These are phyloP conservation scores for Tausonia pullulans DNA, from an alignment of 1,284 basidiomycete genomes.

Conservation along the genomic window DNA sequence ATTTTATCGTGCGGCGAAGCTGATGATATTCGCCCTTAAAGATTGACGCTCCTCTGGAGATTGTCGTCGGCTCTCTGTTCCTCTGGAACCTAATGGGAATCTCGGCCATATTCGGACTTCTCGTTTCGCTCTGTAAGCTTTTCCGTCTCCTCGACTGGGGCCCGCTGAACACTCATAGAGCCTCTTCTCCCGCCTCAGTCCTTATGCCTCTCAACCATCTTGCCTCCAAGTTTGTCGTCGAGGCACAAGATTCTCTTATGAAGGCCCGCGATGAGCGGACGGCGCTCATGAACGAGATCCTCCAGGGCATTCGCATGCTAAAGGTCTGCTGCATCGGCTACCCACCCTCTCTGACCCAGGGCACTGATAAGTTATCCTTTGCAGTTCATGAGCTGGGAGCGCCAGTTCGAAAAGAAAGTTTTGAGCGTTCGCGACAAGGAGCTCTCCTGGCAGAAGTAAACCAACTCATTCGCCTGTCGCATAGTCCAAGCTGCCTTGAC, in stretches of 20 bases:
- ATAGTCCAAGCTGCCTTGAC: slow-evolving; percentile 4
- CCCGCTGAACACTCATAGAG: too few relatives aligned
- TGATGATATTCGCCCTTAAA: slow-evolving; percentile 26
- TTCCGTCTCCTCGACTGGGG: too few relatives aligned
- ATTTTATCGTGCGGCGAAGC: slow-evolving; percentile 20
- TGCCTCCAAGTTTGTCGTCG: slow-evolving; percentile 72
- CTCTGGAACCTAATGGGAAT: slow-evolving; percentile 61
- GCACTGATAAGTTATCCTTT: not conserved
- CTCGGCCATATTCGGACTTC: slow-evolving; percentile 60
- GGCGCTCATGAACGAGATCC: slow-evolving; percentile 82
- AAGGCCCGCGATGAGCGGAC: slow-evolving; percentile 76
- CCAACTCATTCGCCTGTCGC: not conserved
- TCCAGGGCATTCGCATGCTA: slow-evolving; percentile 85
- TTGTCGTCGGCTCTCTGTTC: slow-evolving; percentile 45
- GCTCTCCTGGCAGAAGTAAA: slow-evolving; percentile 52
- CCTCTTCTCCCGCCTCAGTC: not conserved
- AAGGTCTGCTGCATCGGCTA: slow-evolving; percentile 38
- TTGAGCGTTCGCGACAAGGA: slow-evolving; percentile 64
- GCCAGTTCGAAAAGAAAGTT: slow-evolving; percentile 69
- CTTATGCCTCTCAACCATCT: slow-evolving; percentile 77
- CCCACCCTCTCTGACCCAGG: not conserved
- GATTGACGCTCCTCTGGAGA: slow-evolving; percentile 73
- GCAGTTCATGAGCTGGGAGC: slow-evolving; percentile 90
- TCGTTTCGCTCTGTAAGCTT: slow-evolving; percentile 20
- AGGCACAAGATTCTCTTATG: slow-evolving; percentile 79